These are phyloP conservation scores for Telfairia occidentalis DNA, from an alignment of 331 rosid genomes.

Conservation along the genomic window DNA sequence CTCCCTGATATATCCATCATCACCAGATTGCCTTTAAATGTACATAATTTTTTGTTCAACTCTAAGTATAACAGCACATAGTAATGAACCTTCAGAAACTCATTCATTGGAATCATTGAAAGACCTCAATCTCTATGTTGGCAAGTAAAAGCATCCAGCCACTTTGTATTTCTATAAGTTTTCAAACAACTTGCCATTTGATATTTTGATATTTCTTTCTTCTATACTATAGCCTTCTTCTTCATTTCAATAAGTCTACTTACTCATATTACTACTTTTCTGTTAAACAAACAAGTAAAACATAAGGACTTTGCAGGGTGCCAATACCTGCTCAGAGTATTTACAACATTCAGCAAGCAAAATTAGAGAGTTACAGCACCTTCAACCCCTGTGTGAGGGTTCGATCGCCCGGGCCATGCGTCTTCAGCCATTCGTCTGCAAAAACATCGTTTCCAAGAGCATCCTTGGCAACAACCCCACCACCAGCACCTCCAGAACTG, in stretches of 20 bases:
- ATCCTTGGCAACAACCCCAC: slow-evolving; percentile 74
- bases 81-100: neutral
- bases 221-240: too few species aligned
- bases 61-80: neutral
- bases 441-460: slow-evolving; percentile 77
- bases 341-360: neutral
- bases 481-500: slow-evolving; percentile 52
- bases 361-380: slow-evolving; percentile 25
- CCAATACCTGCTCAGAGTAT: neutral
- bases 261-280: neutral
- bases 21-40: neutral
- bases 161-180: neutral
- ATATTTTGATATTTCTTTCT: neutral
- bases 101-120: neutral
- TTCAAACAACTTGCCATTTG: neutral
- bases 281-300: neutral
- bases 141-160: neutral
- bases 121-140: neutral
- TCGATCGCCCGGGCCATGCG: slow-evolving; percentile 74
- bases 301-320: neutral
- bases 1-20: slow-evolving; percentile 40
- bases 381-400: slow-evolving; percentile 91
- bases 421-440: slow-evolving; percentile 69
- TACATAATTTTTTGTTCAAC: neutral
- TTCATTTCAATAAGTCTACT: too few species aligned